A percentile compares a stretch with the other conserved stretches of the same genome.
phyloP scores from a whole-genome alignment of 2,329 filamentous ascomycete species.

The Blastomyces silverae region DNA sequence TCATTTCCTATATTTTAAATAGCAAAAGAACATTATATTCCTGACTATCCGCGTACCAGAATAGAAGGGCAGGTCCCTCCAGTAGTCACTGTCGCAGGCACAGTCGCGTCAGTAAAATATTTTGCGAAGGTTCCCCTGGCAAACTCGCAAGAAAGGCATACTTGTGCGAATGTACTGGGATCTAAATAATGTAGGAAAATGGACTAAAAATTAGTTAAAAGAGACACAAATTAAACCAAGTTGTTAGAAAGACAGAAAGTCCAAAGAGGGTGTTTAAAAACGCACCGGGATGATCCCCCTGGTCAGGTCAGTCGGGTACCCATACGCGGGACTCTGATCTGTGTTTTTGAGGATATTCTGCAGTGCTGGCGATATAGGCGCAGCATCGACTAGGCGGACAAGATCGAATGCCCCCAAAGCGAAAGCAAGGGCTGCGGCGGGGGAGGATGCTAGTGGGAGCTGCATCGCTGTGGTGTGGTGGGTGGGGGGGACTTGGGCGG shows the following conservation, averaged over 20 bases:
- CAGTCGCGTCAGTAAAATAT: constrained; percentile 24
- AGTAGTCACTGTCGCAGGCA: constrained; percentile 57
- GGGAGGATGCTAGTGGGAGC: not conserved
- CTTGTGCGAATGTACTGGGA: constrained; percentile 41
- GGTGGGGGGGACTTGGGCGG: not conserved
- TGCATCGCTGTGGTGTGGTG: not conserved
- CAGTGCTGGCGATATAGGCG: constrained; percentile 40
- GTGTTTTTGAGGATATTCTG: constrained; percentile 53
- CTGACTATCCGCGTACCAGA: constrained; percentile 30
- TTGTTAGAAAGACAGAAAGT: not conserved
- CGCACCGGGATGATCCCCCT: constrained; percentile 52
- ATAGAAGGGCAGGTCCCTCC: constrained; percentile 43
- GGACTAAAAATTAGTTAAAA: constrained; percentile 18
- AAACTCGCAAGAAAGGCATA: constrained; percentile 21
- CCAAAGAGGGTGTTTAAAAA: constrained; percentile 17
- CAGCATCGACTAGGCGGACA: constrained; percentile 22
- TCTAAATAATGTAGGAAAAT: constrained; percentile 25
- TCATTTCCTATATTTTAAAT: constrained; percentile 3
- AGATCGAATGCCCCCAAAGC: not conserved
- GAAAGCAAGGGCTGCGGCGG: not conserved
- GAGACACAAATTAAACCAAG: not conserved
- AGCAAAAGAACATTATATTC: not conserved
- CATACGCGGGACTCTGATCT: constrained; percentile 47
- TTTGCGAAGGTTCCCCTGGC: not conserved
- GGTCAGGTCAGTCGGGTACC: constrained; percentile 56